Percentiles rank a stretch among this genome's conserved stretches.
Evolutionary conservation across 1,284 basidiomycete species (phyloP).

Genomic region (Exobasidium rhododendri): DNA sequence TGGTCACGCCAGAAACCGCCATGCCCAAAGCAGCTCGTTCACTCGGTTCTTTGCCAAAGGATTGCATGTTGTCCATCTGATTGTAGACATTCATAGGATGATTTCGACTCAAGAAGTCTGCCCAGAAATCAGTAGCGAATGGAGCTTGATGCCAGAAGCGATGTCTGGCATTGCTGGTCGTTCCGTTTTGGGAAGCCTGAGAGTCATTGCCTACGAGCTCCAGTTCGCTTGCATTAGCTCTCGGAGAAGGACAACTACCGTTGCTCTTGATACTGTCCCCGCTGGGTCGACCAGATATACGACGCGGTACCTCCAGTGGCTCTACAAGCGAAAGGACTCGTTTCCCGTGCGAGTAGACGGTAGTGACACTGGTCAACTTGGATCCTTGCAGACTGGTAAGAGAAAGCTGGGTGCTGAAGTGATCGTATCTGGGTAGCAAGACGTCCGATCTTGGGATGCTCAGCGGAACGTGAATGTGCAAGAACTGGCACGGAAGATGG

Average conservation of each 20-base stretch:
- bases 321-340: conserved; percentile 51
- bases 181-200: conserved; percentile 12
- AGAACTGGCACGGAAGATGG: conserved; percentile 55
- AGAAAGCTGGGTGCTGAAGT: conserved; percentile 49
- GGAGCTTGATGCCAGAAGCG: conserved; percentile 51
- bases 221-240: neutral
- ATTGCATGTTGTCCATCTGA: conserved; percentile 30
- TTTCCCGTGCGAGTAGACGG: conserved; percentile 55
- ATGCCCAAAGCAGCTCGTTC: conserved; percentile 52
- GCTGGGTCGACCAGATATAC: conserved; percentile 32
- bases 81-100: conserved; percentile 49
- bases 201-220: no score
- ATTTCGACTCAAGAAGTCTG: conserved; percentile 52
- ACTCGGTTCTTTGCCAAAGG: conserved; percentile 51
- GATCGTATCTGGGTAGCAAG: conserved; percentile 40
- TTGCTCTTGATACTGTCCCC: neutral
- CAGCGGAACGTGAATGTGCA: conserved; percentile 55
- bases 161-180: conserved; percentile 24
- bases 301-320: conserved; percentile 45
- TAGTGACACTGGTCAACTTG: conserved; percentile 50
- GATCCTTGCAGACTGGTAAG: conserved; percentile 43
- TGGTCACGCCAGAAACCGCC: conserved; percentile 51
- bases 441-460: conserved; percentile 51
- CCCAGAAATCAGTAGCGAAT: conserved; percentile 55
- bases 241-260: neutral